Percentiles rank a stretch among this genome's conserved stretches.
phyloP scores from a whole-genome alignment of 257 asterid genomes.

The Fraxinus excelsior region DNA sequence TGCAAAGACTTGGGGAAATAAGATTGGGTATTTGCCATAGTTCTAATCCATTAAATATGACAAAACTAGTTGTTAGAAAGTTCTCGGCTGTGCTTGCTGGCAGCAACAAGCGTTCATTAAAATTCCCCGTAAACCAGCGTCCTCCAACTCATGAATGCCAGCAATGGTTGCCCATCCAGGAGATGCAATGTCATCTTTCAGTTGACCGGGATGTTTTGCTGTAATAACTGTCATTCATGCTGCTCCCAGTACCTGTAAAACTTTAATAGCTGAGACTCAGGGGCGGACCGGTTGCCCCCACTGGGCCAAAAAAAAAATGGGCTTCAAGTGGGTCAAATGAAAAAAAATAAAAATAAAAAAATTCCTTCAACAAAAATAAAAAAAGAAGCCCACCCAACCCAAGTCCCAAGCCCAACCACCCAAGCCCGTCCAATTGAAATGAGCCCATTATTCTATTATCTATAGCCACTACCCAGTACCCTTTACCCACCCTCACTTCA shows the following conservation, averaged over 20 bases:
- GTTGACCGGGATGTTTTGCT: slow-evolving; percentile 91
- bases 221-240: slow-evolving; percentile 61
- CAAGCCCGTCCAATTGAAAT: too few relatives aligned
- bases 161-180: slow-evolving; percentile 94
- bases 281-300: too few relatives aligned
- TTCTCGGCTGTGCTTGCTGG: slow-evolving; percentile 79
- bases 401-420: too few relatives aligned
- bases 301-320: too few relatives aligned
- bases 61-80: slow-evolving; percentile 55
- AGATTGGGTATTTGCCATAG: background rate
- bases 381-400: too few relatives aligned
- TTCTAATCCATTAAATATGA: background rate
- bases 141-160: slow-evolving; percentile 87
- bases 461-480: too few relatives aligned
- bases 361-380: too few relatives aligned
- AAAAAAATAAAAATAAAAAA: too few relatives aligned
- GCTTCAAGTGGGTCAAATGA: too few relatives aligned
- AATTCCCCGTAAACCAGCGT: slow-evolving; percentile 82
- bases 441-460: too few relatives aligned
- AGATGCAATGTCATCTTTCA: slow-evolving; percentile 93
- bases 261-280: too few relatives aligned
- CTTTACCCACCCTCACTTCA: too few relatives aligned
- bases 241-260: slow-evolving; percentile 85
- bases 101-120: slow-evolving; percentile 95
- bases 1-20: background rate